Evolutionary conservation across 164 flowering plant species (phyloP).

Genomic region (Stephania japonica): DNA sequence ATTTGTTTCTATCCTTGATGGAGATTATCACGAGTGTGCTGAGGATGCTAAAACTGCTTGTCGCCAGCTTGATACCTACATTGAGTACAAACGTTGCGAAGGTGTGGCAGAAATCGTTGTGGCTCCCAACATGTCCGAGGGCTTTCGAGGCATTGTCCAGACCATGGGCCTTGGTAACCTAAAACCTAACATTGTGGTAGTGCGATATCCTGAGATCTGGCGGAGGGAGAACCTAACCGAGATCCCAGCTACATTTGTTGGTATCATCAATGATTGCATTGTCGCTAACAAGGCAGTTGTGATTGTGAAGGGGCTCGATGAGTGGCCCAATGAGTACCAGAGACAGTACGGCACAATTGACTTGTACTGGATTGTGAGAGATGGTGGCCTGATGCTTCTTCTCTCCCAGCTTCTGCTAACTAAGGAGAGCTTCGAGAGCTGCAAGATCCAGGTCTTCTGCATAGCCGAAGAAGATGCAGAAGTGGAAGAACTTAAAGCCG

Average conservation of each 20-base stretch:
- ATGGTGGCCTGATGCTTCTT: constrained; percentile 98
- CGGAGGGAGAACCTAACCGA: constrained; percentile 85
- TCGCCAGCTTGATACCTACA: constrained; percentile 70
- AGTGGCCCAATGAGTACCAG: constrained; percentile 98
- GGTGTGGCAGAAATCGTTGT: constrained; percentile 99
- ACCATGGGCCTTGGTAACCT: constrained; percentile 99
- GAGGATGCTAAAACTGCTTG: constrained; percentile 91
- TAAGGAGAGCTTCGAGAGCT: constrained; percentile 93
- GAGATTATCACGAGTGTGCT: constrained; percentile 87
- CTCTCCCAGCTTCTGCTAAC: constrained; percentile 96
- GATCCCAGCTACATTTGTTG: constrained; percentile 89
- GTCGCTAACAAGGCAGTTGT: constrained; percentile 99
- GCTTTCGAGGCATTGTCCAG: constrained; percentile 94
- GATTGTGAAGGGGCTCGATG: constrained; percentile 95
- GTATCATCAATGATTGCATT: constrained; percentile 92
- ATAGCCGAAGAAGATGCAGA: constrained; percentile 96
- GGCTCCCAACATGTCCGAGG: constrained; percentile 91
- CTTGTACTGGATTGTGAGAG: constrained; percentile 96
- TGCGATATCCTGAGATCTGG: constrained; percentile 99
- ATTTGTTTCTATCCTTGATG: constrained; percentile 84
- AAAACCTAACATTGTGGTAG: constrained; percentile 94
- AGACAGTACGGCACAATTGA: constrained; percentile 92
- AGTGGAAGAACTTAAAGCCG: constrained; percentile 84
- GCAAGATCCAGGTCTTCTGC: constrained; percentile 97
- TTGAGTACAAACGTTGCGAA: constrained; percentile 93